These are phyloP conservation scores for Uronychia binucleata DNA, from an alignment of 73 alveolate species.

Conservation along the genomic window DNA sequence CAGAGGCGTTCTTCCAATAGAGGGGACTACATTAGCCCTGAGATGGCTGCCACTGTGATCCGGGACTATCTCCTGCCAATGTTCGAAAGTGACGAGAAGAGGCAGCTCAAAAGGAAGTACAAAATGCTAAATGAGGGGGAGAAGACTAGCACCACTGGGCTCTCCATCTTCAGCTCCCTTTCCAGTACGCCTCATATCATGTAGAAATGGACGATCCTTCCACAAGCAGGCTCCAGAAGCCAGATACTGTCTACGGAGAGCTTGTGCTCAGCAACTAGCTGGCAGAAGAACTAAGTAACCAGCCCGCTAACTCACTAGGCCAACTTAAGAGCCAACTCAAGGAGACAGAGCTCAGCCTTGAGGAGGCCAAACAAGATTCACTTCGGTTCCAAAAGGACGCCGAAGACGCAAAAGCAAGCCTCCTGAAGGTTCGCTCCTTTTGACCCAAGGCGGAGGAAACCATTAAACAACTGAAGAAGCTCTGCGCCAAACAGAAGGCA, in stretches of 20 bases:
- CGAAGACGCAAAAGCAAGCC: too few relatives aligned
- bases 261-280: conserved; percentile 51
- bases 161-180: background rate
- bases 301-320: background rate
- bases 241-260: conserved; percentile 60
- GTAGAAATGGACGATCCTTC: background rate
- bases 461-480: too few relatives aligned
- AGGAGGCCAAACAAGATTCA: too few relatives aligned
- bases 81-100: conserved; percentile 61
- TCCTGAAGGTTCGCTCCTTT: too few relatives aligned
- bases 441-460: too few relatives aligned
- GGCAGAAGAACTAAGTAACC: conserved; percentile 1
- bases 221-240: background rate
- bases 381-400: too few relatives aligned
- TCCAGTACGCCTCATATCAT: background rate
- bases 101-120: background rate
- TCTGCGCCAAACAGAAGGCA: too few relatives aligned
- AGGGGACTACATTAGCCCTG: conserved; percentile 47
- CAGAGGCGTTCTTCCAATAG: background rate
- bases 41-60: conserved; percentile 70
- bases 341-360: background rate
- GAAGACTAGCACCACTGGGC: background rate
- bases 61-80: conserved; percentile 69
- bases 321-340: background rate
- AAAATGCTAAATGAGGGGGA: too few relatives aligned